phyloP scores from a whole-genome alignment of 805 yeast species.

The Metschnikowia lachancei region DNA sequence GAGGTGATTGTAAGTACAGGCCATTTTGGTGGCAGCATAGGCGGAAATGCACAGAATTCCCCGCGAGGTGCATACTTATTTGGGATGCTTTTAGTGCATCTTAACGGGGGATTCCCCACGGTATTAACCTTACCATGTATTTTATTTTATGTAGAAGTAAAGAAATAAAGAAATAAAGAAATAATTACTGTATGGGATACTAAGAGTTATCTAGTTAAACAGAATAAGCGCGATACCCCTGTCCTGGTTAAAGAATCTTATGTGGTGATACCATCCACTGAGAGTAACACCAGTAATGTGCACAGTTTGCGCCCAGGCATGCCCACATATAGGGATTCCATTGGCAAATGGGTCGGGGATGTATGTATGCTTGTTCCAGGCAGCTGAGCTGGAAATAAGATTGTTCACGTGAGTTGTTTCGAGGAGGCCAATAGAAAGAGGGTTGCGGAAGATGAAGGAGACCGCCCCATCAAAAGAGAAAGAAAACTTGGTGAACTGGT shows the following conservation, averaged over 20 bases:
- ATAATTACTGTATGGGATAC: too few relatives aligned
- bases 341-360: slow-evolving; percentile 49
- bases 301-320: slow-evolving; percentile 40
- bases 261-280: slow-evolving; percentile 66
- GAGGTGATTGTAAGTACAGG: too few relatives aligned
- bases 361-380: slow-evolving; percentile 40
- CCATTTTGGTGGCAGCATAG: too few relatives aligned
- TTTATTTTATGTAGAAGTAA: too few relatives aligned
- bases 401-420: slow-evolving; percentile 40
- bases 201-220: too few relatives aligned
- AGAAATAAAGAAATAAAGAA: too few relatives aligned
- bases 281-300: slow-evolving; percentile 48
- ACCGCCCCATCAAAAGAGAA: slow-evolving; percentile 25
- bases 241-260: slow-evolving; percentile 23
- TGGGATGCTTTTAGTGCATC: too few relatives aligned
- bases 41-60: too few relatives aligned
- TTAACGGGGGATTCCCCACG: too few relatives aligned
- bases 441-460: slow-evolving; percentile 27
- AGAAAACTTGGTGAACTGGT: too few relatives aligned
- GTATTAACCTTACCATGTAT: too few relatives aligned
- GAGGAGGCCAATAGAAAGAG: slow-evolving; percentile 39
- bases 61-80: too few relatives aligned
- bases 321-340: slow-evolving; percentile 42
- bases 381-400: slow-evolving; percentile 34
- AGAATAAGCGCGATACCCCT: slow-evolving; percentile 2